phyloP scores from a whole-genome alignment of 2,329 filamentous ascomycete genomes.

The Corinectria fuckeliana region DNA sequence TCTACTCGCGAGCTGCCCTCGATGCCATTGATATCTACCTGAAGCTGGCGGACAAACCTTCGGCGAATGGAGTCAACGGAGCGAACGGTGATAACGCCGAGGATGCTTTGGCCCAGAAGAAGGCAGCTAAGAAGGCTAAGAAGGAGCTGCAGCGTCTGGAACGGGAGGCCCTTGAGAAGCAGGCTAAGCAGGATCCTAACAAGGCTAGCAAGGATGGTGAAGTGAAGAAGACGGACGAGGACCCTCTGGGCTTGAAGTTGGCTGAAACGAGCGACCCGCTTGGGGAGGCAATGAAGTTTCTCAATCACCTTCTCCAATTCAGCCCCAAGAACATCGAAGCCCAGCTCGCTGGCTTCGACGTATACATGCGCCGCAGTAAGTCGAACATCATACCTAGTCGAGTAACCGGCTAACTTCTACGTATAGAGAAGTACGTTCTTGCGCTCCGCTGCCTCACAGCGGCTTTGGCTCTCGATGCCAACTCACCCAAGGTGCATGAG shows the following conservation, averaged over 20 bases:
- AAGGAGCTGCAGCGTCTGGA: conserved; percentile 72
- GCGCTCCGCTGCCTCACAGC: conserved; percentile 86
- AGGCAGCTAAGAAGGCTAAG: conserved; percentile 87
- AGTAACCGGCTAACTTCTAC: not conserved
- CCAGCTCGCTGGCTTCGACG: conserved; percentile 88
- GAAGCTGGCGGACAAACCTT: conserved; percentile 76
- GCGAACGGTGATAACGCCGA: conserved; percentile 57
- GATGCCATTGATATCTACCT: conserved; percentile 83
- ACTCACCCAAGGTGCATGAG: conserved; percentile 76
- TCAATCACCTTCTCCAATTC: conserved; percentile 80
- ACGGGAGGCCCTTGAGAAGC: conserved; percentile 79
- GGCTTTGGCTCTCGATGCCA: conserved; percentile 70
- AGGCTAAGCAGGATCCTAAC: conserved; percentile 82
- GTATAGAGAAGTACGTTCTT: conserved; percentile 80
- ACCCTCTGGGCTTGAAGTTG: conserved; percentile 83
- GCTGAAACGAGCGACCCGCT: conserved; percentile 83
- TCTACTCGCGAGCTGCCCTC: conserved; percentile 84
- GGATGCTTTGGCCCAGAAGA: conserved; percentile 76
- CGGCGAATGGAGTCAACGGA: conserved; percentile 68
- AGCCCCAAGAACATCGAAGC: conserved; percentile 81
- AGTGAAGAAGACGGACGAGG: conserved; percentile 86
- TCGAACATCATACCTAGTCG: conserved; percentile 19
- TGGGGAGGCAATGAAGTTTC: conserved; percentile 85
- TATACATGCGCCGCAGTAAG: conserved; percentile 84
- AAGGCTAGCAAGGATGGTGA: conserved; percentile 72